phyloP scores from a whole-genome alignment of 257 asterid species.

The Solanum medicagineum region DNA sequence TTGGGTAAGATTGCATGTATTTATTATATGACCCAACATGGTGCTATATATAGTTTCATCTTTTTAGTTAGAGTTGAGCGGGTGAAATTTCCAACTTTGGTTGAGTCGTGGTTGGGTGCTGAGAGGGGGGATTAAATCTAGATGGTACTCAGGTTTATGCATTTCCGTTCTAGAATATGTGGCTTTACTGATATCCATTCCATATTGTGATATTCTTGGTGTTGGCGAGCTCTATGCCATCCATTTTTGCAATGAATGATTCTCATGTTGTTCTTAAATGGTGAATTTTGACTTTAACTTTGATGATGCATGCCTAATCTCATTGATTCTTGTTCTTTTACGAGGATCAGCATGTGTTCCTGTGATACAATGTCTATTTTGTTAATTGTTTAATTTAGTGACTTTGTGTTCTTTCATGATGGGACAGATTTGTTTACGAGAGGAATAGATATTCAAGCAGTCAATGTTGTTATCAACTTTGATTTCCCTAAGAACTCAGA shows the following conservation, averaged over 20 bases:
- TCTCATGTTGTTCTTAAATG: not conserved
- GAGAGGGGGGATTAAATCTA: not conserved
- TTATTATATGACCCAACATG: not conserved
- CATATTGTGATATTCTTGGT: not conserved
- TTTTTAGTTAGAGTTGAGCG: not conserved
- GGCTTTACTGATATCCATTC: not conserved
- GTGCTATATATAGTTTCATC: not conserved
- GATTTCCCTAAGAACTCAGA: constrained; percentile 81
- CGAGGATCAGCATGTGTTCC: not conserved
- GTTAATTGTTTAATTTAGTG: not conserved
- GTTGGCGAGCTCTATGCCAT: not conserved
- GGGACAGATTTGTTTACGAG: constrained; percentile 71
- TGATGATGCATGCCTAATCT: not conserved
- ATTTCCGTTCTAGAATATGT: not conserved
- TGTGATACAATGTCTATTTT: not conserved
- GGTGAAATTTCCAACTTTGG: not conserved
- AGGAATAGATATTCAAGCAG: constrained; percentile 91
- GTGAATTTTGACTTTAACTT: not conserved
- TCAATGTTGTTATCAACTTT: constrained; percentile 75
- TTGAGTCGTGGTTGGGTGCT: not conserved
- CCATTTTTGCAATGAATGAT: not conserved
- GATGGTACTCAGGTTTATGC: not conserved
- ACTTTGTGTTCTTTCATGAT: not conserved
- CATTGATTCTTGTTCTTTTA: not conserved
- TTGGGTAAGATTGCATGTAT: not conserved